A percentile compares a stretch with the other conserved stretches of the same genome.
Conservation (phyloP, 2,329 filamentous ascomycete genomes). For the Paecilomyces variotii region DNA sequence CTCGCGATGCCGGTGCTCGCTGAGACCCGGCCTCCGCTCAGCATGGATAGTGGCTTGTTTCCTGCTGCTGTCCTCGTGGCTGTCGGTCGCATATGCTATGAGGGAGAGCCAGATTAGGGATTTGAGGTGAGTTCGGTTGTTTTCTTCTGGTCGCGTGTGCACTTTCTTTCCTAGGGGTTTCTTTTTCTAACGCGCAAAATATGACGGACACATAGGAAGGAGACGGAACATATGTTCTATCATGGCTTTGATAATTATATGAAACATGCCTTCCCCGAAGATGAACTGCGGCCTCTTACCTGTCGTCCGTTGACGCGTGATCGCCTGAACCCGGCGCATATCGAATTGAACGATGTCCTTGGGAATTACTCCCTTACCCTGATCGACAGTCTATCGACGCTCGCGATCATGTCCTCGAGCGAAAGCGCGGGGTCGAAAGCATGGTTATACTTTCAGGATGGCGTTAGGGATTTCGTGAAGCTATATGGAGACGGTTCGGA, state of each 20-base stretch:
- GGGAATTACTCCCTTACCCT: conserved; percentile 95
- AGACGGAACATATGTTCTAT: conserved; percentile 71
- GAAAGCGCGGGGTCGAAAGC: conserved; percentile 52
- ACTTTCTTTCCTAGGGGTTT: not conserved
- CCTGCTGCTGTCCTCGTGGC: not conserved
- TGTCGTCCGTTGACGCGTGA: conserved; percentile 82
- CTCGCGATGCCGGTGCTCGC: not conserved
- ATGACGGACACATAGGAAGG: conserved; percentile 23
- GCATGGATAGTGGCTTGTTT: not conserved
- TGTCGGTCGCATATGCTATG: not conserved
- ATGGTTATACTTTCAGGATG: conserved; percentile 68
- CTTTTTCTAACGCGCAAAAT: not conserved
- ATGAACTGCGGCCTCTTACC: conserved; percentile 81
- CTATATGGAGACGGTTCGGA: conserved; percentile 79
- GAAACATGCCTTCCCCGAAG: conserved; percentile 86
- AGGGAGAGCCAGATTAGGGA: not conserved
- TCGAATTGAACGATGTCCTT: conserved; percentile 88
- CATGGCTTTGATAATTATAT: conserved; percentile 97
- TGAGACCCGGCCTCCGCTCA: not conserved
- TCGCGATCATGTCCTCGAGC: conserved; percentile 77
- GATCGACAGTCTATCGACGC: conserved; percentile 88
- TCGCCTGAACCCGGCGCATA: conserved; percentile 65
- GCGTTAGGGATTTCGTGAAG: conserved; percentile 64
- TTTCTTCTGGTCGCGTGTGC: not conserved
- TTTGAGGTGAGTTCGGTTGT: not conserved